A percentile compares a stretch with the other conserved stretches of the same genome.
These are phyloP conservation scores for Colletotrichum paranaense DNA, from an alignment of 2,329 filamentous ascomycete species.

Conservation along the genomic window DNA sequence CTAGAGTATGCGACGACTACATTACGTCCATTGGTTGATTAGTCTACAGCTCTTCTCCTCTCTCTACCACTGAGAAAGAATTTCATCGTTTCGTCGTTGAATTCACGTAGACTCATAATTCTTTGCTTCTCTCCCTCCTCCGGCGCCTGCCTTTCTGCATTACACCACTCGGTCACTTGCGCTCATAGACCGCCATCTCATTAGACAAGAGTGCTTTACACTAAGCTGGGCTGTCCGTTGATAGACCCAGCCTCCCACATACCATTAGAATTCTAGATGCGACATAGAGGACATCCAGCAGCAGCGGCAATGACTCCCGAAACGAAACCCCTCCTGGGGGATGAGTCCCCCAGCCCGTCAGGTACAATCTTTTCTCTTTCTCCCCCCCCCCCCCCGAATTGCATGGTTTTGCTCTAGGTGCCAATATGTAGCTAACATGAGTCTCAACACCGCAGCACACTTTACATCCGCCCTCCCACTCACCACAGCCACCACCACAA, in stretches of 20 bases:
- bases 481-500: slow-evolving; percentile 31
- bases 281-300: background rate
- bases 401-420: background rate
- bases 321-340: slow-evolving; percentile 1
- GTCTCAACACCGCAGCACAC: slow-evolving; percentile 39
- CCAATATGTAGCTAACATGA: background rate
- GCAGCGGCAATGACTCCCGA: background rate
- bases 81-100: background rate
- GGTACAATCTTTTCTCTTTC: background rate
- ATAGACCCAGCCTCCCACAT: background rate
- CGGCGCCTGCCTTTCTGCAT: background rate
- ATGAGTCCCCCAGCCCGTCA: background rate
- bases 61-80: background rate
- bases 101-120: background rate
- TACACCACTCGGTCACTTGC: background rate
- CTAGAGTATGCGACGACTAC: background rate
- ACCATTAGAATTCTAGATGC: background rate
- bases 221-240: background rate
- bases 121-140: background rate
- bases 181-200: background rate
- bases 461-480: slow-evolving; percentile 48
- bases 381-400: too few relatives aligned
- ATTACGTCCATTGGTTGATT: background rate
- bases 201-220: background rate
- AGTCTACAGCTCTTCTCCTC: background rate